A percentile compares a stretch with the other conserved stretches of the same genome.
phyloP scores from a whole-genome alignment of 768 basidiomycete genomes.

The Termitomyces sp. region DNA sequence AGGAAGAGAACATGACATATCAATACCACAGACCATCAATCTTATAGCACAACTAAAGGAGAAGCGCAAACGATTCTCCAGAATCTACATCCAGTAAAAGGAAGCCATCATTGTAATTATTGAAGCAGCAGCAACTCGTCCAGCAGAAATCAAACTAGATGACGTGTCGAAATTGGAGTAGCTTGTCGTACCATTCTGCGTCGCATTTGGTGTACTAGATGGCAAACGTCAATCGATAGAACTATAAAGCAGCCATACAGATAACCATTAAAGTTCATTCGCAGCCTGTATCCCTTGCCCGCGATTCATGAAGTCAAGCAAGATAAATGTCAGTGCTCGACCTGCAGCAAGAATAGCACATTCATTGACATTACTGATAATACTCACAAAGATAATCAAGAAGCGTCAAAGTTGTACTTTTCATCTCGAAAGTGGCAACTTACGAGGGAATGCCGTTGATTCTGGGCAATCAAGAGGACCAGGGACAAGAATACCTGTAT shows the following conservation, averaged over 20 bases:
- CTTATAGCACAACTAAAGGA: no score
- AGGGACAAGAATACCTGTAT: conserved; percentile 28
- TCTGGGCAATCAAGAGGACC: conserved; percentile 18
- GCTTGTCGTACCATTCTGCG: not conserved
- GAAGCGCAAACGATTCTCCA: not conserved
- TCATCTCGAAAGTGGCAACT: conserved; percentile 11
- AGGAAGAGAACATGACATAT: no score
- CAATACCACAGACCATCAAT: no score
- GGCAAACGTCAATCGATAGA: not conserved
- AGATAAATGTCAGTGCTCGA: conserved; percentile 45
- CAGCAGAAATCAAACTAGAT: not conserved
- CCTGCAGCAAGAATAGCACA: conserved; percentile 38
- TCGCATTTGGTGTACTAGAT: not conserved
- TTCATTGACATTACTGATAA: conserved; percentile 33
- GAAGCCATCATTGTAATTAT: not conserved
- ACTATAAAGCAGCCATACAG: not conserved
- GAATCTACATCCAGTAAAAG: not conserved
- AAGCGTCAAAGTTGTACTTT: not conserved
- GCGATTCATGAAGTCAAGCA: conserved; percentile 43
- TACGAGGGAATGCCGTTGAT: conserved; percentile 33
- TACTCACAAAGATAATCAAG: conserved; percentile 16
- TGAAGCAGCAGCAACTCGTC: not conserved
- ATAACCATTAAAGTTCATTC: conserved; percentile 25
- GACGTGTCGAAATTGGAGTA: not conserved
- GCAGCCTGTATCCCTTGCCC: conserved; percentile 40